Evolutionary conservation across 805 yeast species (phyloP).

Genomic region (Ogataea salicorniae): DNA sequence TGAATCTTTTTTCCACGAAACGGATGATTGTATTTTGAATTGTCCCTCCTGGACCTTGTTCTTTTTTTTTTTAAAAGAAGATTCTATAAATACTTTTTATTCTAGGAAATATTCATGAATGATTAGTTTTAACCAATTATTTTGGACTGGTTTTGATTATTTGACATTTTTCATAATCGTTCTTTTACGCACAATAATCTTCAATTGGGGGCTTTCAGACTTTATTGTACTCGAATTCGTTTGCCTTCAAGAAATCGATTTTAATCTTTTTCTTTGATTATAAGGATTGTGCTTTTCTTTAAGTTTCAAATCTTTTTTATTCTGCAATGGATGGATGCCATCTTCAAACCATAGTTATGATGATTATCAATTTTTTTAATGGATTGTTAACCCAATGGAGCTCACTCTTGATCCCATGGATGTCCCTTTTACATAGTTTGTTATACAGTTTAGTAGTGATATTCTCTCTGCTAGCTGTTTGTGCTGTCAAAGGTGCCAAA

Average conservation of each 20-base stretch:
- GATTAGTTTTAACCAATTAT: no score
- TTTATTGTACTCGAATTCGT: no score
- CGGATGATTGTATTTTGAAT: background rate
- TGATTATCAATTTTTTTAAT: constrained; percentile 41
- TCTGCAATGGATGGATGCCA: constrained; percentile 54
- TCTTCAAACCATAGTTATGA: constrained; percentile 69
- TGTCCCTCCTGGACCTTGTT: constrained; percentile 19
- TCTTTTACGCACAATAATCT: no score
- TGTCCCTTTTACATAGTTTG: constrained; percentile 31
- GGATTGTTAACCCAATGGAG: constrained; percentile 71
- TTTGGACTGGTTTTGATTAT: no score
- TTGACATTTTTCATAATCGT: no score
- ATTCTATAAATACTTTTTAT: no score
- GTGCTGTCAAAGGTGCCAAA: constrained; percentile 69
- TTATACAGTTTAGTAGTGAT: constrained; percentile 26
- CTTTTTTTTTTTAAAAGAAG: background rate
- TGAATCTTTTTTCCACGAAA: no score
- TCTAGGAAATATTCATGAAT: no score
- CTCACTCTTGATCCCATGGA: constrained; percentile 70
- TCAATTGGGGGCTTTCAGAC: no score
- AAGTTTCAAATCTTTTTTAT: constrained; percentile 18
- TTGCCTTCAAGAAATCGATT: no score
- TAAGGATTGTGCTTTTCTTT: no score
- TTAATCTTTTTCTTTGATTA: no score
- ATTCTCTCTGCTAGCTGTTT: constrained; percentile 25